phyloP scores from a whole-genome alignment of 2,329 filamentous ascomycete genomes.

The Xylaria sp. region DNA sequence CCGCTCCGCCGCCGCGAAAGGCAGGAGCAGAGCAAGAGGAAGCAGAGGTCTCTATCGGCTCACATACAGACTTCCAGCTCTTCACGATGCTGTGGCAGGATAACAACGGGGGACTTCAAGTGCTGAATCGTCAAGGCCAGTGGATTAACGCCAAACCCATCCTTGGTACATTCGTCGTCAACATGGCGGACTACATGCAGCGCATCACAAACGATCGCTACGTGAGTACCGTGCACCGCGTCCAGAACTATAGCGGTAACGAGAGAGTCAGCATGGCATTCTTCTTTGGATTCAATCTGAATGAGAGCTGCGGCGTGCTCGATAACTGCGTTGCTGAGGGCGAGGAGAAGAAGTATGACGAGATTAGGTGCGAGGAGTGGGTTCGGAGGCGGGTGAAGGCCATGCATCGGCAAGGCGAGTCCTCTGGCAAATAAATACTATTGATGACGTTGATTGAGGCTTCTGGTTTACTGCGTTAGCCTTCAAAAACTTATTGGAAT shows the following conservation, averaged over 20 bases:
- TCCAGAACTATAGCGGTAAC: slow-evolving; percentile 51
- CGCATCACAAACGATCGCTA: slow-evolving; percentile 57
- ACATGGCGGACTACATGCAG: slow-evolving; percentile 58
- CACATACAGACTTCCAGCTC: slow-evolving; percentile 62
- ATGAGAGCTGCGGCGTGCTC: slow-evolving; percentile 56
- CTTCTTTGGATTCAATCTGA: slow-evolving; percentile 53
- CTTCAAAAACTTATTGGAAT: neutral
- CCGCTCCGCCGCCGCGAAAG: slow-evolving; percentile 12
- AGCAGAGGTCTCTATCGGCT: slow-evolving; percentile 51
- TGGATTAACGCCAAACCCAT: slow-evolving; percentile 59
- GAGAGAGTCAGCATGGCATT: slow-evolving; percentile 56
- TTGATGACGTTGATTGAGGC: neutral
- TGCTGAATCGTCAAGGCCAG: slow-evolving; percentile 56
- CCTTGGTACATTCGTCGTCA: slow-evolving; percentile 57
- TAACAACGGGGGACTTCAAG: slow-evolving; percentile 56
- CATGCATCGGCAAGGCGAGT: slow-evolving; percentile 48
- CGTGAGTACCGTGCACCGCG: slow-evolving; percentile 56
- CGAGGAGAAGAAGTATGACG: slow-evolving; percentile 52
- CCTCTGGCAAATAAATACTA: neutral
- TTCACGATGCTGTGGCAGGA: slow-evolving; percentile 62
- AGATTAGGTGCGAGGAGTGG: slow-evolving; percentile 56
- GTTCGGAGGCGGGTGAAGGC: slow-evolving; percentile 50
- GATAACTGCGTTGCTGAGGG: slow-evolving; percentile 52
- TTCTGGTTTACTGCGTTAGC: neutral
- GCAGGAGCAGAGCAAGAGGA: slow-evolving; percentile 36